Base-by-base conservation (phyloP, 306 rosid genomes). In the Lathyrus oleraceus region DNA sequence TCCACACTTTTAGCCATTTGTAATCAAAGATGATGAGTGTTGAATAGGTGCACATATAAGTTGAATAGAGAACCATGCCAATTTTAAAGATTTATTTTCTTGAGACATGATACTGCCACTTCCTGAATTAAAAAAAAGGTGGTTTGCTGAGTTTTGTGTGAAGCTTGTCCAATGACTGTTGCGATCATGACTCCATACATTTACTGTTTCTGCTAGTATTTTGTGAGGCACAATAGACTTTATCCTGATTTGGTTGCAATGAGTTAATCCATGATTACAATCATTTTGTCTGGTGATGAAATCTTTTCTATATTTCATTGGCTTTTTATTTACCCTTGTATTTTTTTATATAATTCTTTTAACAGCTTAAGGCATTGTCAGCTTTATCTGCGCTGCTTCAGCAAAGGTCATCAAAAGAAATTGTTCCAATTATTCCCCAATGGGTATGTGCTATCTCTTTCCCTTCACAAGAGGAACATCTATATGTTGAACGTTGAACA, bases 331-430 rank as follows among this genome's bases (percentile, higher is more conserved):
- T 71, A 40, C 16, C 62, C 15, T 19, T 45, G 8, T 63, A 51
- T 70, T 66, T 71, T 54, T 13, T n/a, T n/a, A 20, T 6, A 28
- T 76, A 53, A 10, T 20, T 21, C 28, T 53, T 14, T 9, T 25
- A 69, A 83, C 92, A 93, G 98, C 96, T 90, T 59, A 93, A 93
- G 80, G 98, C 97, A 35, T 78, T 93, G 87, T 67, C 87, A 13
- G 74, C 96, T 80, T 82, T 93, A 65, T 90, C 97, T 21, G 45
- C 51, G 10, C 78, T 88, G 77, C 80, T 90, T 71, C 85, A 90
- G 85, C 83, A 90, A 70, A 90, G 81, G 79, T 81, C 94, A 43
- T 65, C 84, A 15, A 90, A 83, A 85, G 98, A 88, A 67, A 73
- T 81, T 40, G 78, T 79, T 47, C 81, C 85, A 21, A 81, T 88